Base-by-base conservation (phyloP, 495 filamentous ascomycete genomes). In the Gamarada debralockiae region DNA sequence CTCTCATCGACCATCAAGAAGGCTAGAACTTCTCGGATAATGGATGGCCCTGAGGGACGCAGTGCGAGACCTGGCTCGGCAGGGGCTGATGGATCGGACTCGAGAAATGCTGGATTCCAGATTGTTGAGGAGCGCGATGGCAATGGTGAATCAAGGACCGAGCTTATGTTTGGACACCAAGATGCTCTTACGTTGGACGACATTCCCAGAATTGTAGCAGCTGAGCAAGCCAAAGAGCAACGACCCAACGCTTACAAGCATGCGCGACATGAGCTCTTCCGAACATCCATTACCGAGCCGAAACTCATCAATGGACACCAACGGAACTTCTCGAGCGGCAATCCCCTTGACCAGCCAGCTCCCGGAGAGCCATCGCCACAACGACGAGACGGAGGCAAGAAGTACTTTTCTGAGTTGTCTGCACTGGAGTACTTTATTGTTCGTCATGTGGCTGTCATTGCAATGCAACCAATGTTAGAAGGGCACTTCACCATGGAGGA, bases 391-490 rank as follows among this genome's bases (percentile, higher is more conserved):
- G 48, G 61, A 21, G 65, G 70, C 8, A 91, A 92, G 65, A 84
- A 82, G 56, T 99, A 95, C 66, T 99, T 99, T 66, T 96, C 93
- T 0, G 95, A 99, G 64, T 77, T 99, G 0, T 93, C 95, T 18
- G 91, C 91, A 4, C 70, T 99, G 52, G 93, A 99, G 58, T 96
- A 96, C 62, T 97, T 99, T 68, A 97, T 96, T 63, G 86, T 99
- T 48, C 83, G 93, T 27, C 90, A 97, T 63, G 86, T 97, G 53
- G 95, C 93, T 6, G 93, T 99, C 2, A 70, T 97, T 38, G 91
- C 89, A 1, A 95, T 99, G 88, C 90, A 96, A 60, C 92, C 93
- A 0, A 76, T 97, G 68, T 73, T 97, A 18, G 90, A 95, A 53
- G 85, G 84, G 13, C 80, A 92, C 58, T 97, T 97, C 70, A 89